Conservation (phyloP, 176 grass and related monocot species). For the Ensete glaucum region DNA sequence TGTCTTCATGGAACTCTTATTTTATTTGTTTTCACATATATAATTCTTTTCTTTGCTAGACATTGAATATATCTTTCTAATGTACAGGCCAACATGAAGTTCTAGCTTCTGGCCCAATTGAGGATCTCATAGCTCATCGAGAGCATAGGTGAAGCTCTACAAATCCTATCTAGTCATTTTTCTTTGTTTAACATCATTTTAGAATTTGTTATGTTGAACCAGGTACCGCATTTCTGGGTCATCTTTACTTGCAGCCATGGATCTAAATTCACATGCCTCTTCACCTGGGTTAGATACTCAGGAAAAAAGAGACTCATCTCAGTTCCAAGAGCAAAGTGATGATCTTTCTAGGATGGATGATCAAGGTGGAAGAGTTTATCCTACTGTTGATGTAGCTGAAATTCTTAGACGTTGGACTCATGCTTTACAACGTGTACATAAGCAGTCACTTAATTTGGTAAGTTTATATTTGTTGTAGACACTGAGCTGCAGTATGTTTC, state of each 20-base stretch:
- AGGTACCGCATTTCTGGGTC: constrained; percentile 98
- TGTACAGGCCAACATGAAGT: constrained; percentile 83
- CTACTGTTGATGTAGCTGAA: constrained; percentile 87
- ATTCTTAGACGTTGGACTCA: constrained; percentile 99
- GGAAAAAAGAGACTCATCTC: constrained; percentile 35
- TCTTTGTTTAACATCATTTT: no score
- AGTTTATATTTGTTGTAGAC: constrained; percentile 25
- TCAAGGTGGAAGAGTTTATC: constrained; percentile 51
- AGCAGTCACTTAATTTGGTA: constrained; percentile 97
- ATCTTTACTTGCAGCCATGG: constrained; percentile 78
- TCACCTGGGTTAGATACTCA: constrained; percentile 24
- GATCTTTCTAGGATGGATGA: constrained; percentile 62
- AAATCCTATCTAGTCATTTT: neutral
- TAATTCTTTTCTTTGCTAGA: neutral
- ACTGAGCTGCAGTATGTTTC: no score
- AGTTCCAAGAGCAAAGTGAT: constrained; percentile 61
- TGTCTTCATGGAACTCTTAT: no score
- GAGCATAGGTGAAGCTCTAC: constrained; percentile 69
- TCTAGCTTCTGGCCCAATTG: constrained; percentile 95
- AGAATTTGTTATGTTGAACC: neutral
- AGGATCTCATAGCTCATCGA: constrained; percentile 96
- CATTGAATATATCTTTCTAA: neutral
- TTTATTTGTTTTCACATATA: neutral
- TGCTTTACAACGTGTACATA: constrained; percentile 99
- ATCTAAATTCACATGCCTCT: constrained; percentile 66